These are phyloP conservation scores for Apodospora peruviana DNA, from an alignment of 495 filamentous ascomycete species.

Conservation along the genomic window DNA sequence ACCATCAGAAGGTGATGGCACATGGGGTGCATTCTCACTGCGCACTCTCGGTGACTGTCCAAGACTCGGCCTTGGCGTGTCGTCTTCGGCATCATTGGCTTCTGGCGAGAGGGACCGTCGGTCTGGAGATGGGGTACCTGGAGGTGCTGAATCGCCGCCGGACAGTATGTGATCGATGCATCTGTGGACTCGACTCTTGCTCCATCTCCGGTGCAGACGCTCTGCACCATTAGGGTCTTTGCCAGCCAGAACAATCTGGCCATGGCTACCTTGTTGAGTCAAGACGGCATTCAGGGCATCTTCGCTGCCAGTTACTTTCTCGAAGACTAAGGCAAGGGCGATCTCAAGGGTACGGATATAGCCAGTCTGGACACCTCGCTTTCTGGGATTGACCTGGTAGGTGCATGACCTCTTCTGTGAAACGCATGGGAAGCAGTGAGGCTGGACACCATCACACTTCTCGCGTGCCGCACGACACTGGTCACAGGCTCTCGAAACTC, in stretches of 20 bases:
- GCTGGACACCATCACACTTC: conserved; percentile 61
- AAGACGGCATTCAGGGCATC: conserved; percentile 26
- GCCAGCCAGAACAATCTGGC: conserved; percentile 28
- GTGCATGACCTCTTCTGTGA: conserved; percentile 56
- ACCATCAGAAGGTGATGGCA: too few relatives aligned
- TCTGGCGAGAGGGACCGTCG: conserved; percentile 24
- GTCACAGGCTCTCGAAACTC: conserved; percentile 64
- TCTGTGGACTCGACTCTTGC: conserved; percentile 46
- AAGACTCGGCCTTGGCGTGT: conserved; percentile 18
- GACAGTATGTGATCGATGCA: conserved; percentile 53
- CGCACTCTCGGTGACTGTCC: too few relatives aligned
- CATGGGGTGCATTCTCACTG: too few relatives aligned
- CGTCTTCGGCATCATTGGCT: conserved; percentile 23
- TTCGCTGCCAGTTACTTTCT: conserved; percentile 24
- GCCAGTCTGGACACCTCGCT: conserved; percentile 61
- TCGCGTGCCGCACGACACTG: conserved; percentile 61
- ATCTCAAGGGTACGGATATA: conserved; percentile 59
- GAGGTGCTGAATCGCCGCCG: conserved; percentile 24
- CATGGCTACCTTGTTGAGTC: conserved; percentile 17
- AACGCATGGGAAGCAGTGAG: conserved; percentile 58
- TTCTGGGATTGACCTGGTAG: conserved; percentile 65
- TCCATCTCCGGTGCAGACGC: conserved; percentile 53
- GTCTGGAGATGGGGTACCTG: conserved; percentile 30
- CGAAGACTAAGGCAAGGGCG: conserved; percentile 32
- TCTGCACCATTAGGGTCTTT: conserved; percentile 47